phyloP scores from a whole-genome alignment of 805 yeast species.

The Wickerhamiella vanderwaltii region DNA sequence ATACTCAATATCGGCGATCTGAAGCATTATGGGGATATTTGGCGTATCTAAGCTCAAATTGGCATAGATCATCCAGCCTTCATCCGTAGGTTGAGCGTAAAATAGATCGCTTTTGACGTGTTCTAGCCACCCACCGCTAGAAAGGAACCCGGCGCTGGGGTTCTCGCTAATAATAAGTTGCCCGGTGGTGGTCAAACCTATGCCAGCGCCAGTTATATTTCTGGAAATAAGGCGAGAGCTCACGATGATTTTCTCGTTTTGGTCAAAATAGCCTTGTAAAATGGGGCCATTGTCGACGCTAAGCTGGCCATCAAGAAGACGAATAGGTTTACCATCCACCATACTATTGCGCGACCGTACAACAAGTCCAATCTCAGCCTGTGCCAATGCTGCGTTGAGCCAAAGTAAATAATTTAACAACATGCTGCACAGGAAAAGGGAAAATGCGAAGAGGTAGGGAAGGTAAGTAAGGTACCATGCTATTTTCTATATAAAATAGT shows the following conservation, averaged over 20 bases:
- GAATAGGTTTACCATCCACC: conserved; percentile 15
- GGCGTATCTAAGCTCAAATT: conserved; percentile 10
- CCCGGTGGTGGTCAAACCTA: conserved; percentile 13
- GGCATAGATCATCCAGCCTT: conserved; percentile 12
- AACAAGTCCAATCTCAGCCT: conserved; percentile 17
- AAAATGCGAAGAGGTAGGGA: too few species aligned
- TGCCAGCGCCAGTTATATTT: conserved; percentile 16
- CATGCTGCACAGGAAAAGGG: too few species aligned
- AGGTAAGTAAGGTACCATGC: too few species aligned
- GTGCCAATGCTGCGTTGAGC: too few species aligned
- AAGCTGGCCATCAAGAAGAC: conserved; percentile 16
- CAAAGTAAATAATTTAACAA: too few species aligned
- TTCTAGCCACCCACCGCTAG: conserved; percentile 17
- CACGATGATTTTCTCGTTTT: conserved; percentile 13
- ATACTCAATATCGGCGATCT: conserved; percentile 15
- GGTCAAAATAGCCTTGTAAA: conserved; percentile 14
- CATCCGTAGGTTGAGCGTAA: conserved; percentile 8
- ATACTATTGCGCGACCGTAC: conserved; percentile 12
- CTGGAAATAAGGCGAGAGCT: conserved; percentile 17
- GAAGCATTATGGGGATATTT: conserved; percentile 13
- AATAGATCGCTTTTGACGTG: conserved; percentile 13
- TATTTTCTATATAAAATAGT: too few species aligned
- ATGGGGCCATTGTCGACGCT: conserved; percentile 17
- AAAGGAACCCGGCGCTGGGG: conserved; percentile 11
- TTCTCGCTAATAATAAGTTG: conserved; percentile 13